These are phyloP conservation scores for Ophiostoma australiae DNA, from an alignment of 2,329 filamentous ascomycete genomes.

Conservation along the genomic window DNA sequence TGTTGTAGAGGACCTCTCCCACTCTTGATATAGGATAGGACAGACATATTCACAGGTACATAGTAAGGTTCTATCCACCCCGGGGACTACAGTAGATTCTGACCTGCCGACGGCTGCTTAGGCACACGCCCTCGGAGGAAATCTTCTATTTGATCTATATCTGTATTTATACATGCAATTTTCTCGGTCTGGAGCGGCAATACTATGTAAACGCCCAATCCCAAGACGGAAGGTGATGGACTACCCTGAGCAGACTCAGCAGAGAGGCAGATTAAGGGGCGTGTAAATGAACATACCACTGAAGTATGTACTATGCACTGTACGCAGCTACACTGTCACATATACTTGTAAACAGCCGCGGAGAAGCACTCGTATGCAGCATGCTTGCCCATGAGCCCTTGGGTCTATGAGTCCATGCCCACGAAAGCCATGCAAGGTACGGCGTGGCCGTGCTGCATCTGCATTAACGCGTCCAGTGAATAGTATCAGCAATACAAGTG, in stretches of 20 bases:
- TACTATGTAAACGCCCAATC: not conserved
- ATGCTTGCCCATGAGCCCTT: not conserved
- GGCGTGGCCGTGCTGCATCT: constrained; percentile 1
- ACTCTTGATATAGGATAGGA: not conserved
- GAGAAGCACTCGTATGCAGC: not conserved
- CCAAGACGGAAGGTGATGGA: not conserved
- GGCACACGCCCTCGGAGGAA: not conserved
- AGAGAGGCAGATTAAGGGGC: not conserved
- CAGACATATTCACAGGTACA: not conserved
- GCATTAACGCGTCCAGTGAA: not conserved
- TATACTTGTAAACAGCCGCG: not conserved
- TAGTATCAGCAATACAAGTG: not conserved
- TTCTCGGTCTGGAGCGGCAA: not conserved
- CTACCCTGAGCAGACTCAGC: no score
- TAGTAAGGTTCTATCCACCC: not conserved
- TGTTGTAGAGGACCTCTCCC: not conserved
- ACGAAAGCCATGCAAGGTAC: not conserved
- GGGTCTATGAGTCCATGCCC: not conserved
- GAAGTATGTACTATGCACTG: not conserved
- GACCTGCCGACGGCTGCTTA: constrained; percentile 1
- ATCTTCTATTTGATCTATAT: not conserved
- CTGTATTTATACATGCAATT: not conserved
- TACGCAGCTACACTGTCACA: no score
- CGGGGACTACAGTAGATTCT: not conserved
- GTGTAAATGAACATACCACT: not conserved